phyloP scores from a whole-genome alignment of 2,329 filamentous ascomycete genomes.

The Epichloe uncinata region DNA sequence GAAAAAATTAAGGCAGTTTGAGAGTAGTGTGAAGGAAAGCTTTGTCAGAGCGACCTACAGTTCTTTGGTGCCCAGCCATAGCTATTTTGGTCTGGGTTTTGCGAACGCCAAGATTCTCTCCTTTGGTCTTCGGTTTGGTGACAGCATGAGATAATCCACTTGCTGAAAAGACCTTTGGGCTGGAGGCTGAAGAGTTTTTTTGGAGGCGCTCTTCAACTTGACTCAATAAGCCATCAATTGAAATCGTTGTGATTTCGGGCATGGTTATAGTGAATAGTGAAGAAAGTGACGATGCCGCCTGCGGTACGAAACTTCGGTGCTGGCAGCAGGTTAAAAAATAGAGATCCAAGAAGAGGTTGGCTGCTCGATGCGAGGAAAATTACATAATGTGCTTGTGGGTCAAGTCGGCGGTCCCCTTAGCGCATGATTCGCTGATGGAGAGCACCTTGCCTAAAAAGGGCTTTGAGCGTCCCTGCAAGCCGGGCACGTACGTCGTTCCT shows the following conservation, averaged over 20 bases:
- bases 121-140: not conserved
- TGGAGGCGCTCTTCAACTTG: slow-evolving; percentile 1
- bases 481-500: not conserved
- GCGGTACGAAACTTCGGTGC: not conserved
- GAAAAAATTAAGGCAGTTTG: not conserved
- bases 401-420: not conserved
- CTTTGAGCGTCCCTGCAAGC: too few relatives aligned
- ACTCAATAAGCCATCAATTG: not conserved
- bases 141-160: not conserved
- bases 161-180: not conserved
- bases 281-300: not conserved
- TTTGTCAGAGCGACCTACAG: not conserved
- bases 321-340: not conserved
- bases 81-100: not conserved
- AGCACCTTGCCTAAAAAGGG: too few relatives aligned
- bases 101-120: not conserved
- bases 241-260: not conserved
- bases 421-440: not conserved
- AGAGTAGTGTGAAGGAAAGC: not conserved
- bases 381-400: not conserved
- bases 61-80: not conserved
- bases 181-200: not conserved
- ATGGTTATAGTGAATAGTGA: not conserved
- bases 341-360: too few relatives aligned
- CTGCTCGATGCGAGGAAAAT: not conserved